These are phyloP conservation scores for Hyphodiscus sp. DNA, from an alignment of 2,329 filamentous ascomycete species.

Conservation along the genomic window DNA sequence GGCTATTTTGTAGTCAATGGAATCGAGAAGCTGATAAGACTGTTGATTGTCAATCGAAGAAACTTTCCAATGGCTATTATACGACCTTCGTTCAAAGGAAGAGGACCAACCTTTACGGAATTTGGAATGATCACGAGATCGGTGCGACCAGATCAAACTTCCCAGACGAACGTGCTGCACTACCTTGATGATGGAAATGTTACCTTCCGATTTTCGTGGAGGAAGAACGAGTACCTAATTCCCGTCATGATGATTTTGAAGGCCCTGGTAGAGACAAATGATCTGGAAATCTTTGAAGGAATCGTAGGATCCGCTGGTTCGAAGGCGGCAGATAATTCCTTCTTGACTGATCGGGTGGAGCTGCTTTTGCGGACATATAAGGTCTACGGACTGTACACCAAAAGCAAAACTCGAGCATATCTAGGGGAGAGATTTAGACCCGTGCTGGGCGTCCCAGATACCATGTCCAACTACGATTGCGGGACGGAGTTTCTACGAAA, in stretches of 20 bases:
- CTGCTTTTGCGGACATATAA: constrained; percentile 90
- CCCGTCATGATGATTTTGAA: constrained; percentile 96
- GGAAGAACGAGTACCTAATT: constrained; percentile 94
- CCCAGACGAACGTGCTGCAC: constrained; percentile 93
- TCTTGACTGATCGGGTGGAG: constrained; percentile 91
- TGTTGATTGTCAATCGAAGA: constrained; percentile 81
- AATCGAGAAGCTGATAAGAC: constrained; percentile 91
- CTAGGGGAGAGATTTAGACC: constrained; percentile 87
- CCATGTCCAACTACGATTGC: constrained; percentile 79
- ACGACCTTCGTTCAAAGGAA: constrained; percentile 80
- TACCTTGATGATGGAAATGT: constrained; percentile 95
- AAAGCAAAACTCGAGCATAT: constrained; percentile 75
- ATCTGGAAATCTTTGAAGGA: constrained; percentile 93
- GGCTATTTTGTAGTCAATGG: constrained; percentile 98
- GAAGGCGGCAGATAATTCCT: constrained; percentile 78
- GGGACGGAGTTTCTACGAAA: constrained; percentile 86
- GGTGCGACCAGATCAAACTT: constrained; percentile 94
- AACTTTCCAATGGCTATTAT: constrained; percentile 96
- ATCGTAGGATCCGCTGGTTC: constrained; percentile 73
- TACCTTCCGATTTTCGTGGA: constrained; percentile 95
- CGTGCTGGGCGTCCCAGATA: constrained; percentile 76
- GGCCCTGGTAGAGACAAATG: constrained; percentile 90
- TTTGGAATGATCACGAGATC: constrained; percentile 88
- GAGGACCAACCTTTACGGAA: constrained; percentile 81
- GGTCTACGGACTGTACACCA: constrained; percentile 75